A percentile compares a stretch with the other conserved stretches of the same genome.
phyloP scores from a whole-genome alignment of 495 filamentous ascomycete genomes.

The Rhypophila decipiens region DNA sequence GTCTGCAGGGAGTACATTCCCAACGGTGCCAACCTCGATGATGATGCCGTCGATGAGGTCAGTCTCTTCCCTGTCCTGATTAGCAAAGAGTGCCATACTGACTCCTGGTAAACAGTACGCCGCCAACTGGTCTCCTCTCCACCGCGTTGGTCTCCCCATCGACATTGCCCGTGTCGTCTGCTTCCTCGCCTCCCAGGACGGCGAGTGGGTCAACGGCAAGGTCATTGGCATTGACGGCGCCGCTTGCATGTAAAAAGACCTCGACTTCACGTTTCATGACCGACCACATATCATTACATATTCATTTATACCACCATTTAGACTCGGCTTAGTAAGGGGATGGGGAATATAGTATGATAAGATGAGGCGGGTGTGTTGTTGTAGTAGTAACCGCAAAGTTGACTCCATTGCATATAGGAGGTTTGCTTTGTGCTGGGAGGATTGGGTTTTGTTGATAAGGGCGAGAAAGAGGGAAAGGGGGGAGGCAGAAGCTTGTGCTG shows the following conservation, averaged over 20 bases:
- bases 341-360: neutral
- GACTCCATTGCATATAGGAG: neutral
- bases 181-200: conserved; percentile 60
- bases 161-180: conserved; percentile 60
- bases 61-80: neutral
- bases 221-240: conserved; percentile 40
- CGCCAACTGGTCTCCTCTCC: conserved; percentile 51
- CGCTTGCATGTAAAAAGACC: conserved; percentile 35
- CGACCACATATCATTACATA: neutral
- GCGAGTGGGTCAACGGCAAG: conserved; percentile 63
- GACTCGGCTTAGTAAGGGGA: neutral
- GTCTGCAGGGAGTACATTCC: conserved; percentile 62
- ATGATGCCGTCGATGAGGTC: conserved; percentile 30
- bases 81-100: neutral
- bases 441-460: too few relatives aligned
- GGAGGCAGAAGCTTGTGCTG: too few relatives aligned
- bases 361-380: neutral
- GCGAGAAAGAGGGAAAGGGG: too few relatives aligned
- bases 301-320: neutral
- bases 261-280: neutral
- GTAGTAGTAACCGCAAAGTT: neutral
- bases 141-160: conserved; percentile 55
- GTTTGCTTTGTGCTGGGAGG: too few relatives aligned
- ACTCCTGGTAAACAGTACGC: conserved; percentile 32
- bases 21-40: conserved; percentile 40